phyloP scores from a whole-genome alignment of 1,284 basidiomycete species.

The Ceratobasidium sp. region DNA sequence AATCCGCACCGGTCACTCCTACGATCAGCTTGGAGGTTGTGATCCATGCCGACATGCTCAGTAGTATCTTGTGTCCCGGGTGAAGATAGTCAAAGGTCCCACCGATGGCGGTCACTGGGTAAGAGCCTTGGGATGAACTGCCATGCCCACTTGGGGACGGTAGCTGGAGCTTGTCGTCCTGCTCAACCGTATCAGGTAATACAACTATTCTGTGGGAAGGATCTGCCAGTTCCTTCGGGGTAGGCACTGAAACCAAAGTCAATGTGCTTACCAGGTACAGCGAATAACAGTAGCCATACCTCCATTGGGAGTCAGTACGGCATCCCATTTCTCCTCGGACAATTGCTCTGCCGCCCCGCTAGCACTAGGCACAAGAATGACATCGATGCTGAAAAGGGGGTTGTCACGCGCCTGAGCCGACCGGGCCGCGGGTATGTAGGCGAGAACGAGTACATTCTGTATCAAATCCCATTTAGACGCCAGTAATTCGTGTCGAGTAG shows the following conservation, averaged over 20 bases:
- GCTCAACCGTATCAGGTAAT: slow-evolving; percentile 19
- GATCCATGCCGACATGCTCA: slow-evolving; percentile 91
- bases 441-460: slow-evolving; percentile 35
- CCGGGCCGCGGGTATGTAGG: slow-evolving; percentile 38
- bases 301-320: slow-evolving; percentile 36
- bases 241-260: slow-evolving; percentile 21
- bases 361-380: slow-evolving; percentile 37
- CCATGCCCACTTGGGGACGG: neutral
- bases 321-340: slow-evolving; percentile 42
- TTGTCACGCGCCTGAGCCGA: slow-evolving; percentile 19
- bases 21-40: slow-evolving; percentile 84
- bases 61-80: slow-evolving; percentile 96
- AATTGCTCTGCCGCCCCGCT: slow-evolving; percentile 22
- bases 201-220: slow-evolving; percentile 24
- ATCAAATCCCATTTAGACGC: slow-evolving; percentile 40
- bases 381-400: slow-evolving; percentile 37
- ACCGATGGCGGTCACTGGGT: slow-evolving; percentile 70
- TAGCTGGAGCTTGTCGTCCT: neutral
- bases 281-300: slow-evolving; percentile 27
- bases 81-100: slow-evolving; percentile 98
- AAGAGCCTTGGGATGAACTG: slow-evolving; percentile 44
- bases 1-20: slow-evolving; percentile 78
- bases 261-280: slow-evolving; percentile 40
- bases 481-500: slow-evolving; percentile 16
- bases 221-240: slow-evolving; percentile 34